Evolutionary conservation across 371 early-diverging fungal species (phyloP).

Genomic region (Actinomortierella wolfii): DNA sequence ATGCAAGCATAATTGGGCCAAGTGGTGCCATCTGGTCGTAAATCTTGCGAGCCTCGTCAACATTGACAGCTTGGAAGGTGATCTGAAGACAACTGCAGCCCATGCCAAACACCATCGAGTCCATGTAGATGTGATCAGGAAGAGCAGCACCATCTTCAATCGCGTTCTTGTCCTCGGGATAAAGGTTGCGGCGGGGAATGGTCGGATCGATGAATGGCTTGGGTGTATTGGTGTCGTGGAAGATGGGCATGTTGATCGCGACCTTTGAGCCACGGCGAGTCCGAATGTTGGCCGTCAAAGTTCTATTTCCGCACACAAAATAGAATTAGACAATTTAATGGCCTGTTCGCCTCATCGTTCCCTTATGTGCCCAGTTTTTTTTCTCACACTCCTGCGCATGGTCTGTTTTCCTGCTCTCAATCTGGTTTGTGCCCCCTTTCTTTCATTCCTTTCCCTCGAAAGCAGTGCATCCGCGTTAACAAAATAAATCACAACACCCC

Average conservation of each 20-base stretch:
- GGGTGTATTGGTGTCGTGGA: constrained; percentile 84
- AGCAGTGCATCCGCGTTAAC: no score
- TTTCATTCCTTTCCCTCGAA: no score
- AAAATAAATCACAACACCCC: no score
- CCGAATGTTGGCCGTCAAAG: constrained; percentile 94
- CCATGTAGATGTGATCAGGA: constrained; percentile 96
- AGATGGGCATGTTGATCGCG: constrained; percentile 87
- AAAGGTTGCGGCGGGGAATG: constrained; percentile 67
- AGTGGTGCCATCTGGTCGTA: constrained; percentile 97
- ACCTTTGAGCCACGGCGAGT: constrained; percentile 93
- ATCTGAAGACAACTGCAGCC: constrained; percentile 99
- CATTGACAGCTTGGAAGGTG: constrained; percentile 97
- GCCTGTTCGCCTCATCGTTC: background rate
- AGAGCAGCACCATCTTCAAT: constrained; percentile 74
- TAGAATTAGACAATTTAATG: no score
- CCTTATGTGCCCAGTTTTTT: background rate
- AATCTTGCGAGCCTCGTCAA: constrained; percentile 91
- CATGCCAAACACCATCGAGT: constrained; percentile 99
- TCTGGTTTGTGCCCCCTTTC: no score
- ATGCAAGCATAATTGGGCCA: constrained; percentile 94
- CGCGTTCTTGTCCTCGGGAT: constrained; percentile 69
- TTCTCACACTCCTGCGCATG: no score
- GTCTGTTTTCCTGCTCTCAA: no score
- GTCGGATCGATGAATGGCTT: constrained; percentile 90
- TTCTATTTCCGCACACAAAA: constrained; percentile 53